phyloP scores from a whole-genome alignment of 108 stramenopile species.

The Fragilariopsis cylindrus region DNA sequence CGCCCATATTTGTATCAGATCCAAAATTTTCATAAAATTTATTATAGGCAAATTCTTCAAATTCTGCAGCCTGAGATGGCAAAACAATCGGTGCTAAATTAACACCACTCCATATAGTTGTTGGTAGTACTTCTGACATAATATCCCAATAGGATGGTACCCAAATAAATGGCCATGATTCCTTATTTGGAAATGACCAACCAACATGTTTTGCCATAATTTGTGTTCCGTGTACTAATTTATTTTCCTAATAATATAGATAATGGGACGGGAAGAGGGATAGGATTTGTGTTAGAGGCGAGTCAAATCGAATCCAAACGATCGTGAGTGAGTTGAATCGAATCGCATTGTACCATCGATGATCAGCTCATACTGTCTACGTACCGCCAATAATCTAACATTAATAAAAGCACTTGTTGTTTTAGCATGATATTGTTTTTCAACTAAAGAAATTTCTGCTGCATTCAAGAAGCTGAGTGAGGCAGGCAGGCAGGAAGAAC shows the following conservation, averaged over 20 bases:
- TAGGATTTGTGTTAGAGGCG: background rate
- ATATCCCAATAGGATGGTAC: slow-evolving; percentile 5
- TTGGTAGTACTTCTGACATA: background rate
- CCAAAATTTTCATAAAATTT: slow-evolving; percentile 6
- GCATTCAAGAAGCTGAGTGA: too few species aligned
- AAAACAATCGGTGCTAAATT: slow-evolving; percentile 18
- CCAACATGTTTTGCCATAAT: slow-evolving; percentile 11
- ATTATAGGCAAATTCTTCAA: slow-evolving; percentile 17
- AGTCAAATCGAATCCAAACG: background rate
- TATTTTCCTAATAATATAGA: background rate
- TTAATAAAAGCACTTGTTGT: background rate
- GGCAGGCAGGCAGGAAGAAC: too few species aligned
- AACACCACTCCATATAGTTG: background rate
- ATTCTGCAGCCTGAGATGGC: slow-evolving; percentile 18
- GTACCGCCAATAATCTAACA: background rate
- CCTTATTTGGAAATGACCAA: background rate
- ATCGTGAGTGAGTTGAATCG: background rate
- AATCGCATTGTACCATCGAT: background rate
- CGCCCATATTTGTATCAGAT: background rate
- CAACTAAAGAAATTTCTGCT: too few species aligned
- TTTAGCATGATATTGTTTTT: too few species aligned
- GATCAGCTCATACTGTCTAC: background rate
- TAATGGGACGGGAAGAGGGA: too few species aligned
- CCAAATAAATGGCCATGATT: slow-evolving; percentile 6
- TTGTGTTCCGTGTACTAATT: background rate